Evolutionary conservation across 768 basidiomycete species (phyloP), one percentile per base, ranked within the genome.

Genomic region (Sporobolomyces pararoseus): DNA sequence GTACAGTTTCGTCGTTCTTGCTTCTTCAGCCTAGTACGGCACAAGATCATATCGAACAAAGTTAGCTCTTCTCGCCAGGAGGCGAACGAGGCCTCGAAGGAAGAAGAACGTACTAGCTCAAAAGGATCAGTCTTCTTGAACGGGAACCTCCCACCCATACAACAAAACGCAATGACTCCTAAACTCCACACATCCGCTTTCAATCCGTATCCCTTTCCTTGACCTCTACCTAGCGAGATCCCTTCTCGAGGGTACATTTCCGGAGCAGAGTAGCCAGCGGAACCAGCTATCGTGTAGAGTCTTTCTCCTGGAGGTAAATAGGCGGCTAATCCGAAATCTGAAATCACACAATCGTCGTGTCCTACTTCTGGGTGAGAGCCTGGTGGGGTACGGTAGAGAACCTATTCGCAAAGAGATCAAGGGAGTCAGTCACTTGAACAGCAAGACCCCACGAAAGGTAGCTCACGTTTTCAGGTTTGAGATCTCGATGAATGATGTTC

Each of bases 401-500:
- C 52, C 70, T 71, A 65, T n/a, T n/a, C n/a, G 3, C 31, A 19
- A 17, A 19, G 25, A 23, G 42, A 39, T 37, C 27, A 17, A 37
- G 10, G 5, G 25, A 39, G 34, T 32, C 34, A 57, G 57, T 17
- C 2, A 29, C 31, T 4, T 49, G 23, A 60, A 10, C 9, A 42
- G 39, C 10, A 42, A 42, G 39, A 42, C 9, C 10, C n/a, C 9
- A 17, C 39, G 39, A 42, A 17, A 42, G 39, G 9, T 9, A 42
- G 39, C 39, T 9, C 17, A 97, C 83, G 79, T 82, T 82, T 67
- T 82, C 82, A 0, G 81, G 82, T 70, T 82, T 82, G 44, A 82
- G 74, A 75, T 82, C 82, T 3, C 95, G 88, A 78, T 99, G 96
- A 46, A 94, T 86, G 64, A 99, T 87, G 10, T 89, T 89, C 73